Evolutionary conservation across 78 protist species (phyloP).

Genomic region (Dictyostelium citrinum): DNA sequence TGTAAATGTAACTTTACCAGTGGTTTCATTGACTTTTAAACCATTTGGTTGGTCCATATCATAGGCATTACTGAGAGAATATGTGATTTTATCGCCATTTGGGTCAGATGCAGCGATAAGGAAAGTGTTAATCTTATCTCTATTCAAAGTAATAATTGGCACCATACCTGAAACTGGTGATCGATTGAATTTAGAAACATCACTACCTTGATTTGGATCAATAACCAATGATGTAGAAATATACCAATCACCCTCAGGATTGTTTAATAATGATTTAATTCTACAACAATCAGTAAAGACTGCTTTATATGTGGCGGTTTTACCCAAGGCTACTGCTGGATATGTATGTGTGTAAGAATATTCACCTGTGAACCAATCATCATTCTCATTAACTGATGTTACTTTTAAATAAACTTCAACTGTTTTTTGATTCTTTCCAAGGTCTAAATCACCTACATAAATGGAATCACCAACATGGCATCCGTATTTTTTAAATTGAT

Average conservation of each 20-base stretch:
- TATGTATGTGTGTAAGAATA: not conserved
- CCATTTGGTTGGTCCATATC: not conserved
- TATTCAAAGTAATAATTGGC: conserved; percentile 16
- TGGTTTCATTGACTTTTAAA: not conserved
- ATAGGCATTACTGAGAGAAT: not conserved
- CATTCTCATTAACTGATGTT: not conserved
- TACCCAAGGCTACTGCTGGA: not conserved
- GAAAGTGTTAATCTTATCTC: not conserved
- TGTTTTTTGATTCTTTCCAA: not conserved
- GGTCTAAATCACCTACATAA: not conserved
- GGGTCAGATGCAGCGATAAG: conserved; percentile 8
- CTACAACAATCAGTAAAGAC: conserved; percentile 21
- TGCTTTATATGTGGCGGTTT: not conserved
- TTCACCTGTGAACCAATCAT: conserved; percentile 44
- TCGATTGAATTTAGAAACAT: not conserved
- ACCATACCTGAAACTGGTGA: conserved; percentile 73
- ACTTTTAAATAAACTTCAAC: not conserved
- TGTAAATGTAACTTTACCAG: conserved; percentile 43
- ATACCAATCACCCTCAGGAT: not conserved
- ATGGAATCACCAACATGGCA: not conserved
- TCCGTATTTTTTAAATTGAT: not conserved
- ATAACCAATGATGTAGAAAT: not conserved
- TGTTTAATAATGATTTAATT: conserved; percentile 13
- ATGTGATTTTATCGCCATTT: not conserved
- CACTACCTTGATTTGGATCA: not conserved